Evolutionary conservation across 2,329 filamentous ascomycete species (phyloP), one percentile per base, ranked within the genome.

Genomic region (Hyphodiscus sp.): DNA sequence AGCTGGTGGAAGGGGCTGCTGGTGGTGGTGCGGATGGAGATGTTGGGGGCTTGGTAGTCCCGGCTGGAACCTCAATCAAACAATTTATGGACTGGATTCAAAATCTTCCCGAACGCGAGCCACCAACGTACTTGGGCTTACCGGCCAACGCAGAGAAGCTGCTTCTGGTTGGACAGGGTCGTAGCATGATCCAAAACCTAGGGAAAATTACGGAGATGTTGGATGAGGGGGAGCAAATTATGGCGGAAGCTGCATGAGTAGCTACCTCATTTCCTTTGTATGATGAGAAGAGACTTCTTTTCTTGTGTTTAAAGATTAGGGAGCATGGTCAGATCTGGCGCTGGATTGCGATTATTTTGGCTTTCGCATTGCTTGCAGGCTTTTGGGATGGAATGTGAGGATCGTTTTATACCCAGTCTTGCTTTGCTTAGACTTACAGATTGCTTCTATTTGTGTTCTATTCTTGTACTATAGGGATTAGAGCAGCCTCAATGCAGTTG

Each of bases 71-170:
- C 1, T 84, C 82, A 47, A 82, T 96, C 68, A 82, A 85, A 58
- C 90, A 95, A 65, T 97, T 97, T 69, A 85, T 87, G 71, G 78
- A 80, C 41, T 99, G 95, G 95, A 89, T 99, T 57, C 89, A 95
- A 64, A 83, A 82, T 56, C 76, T 99, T 57, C 94, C 94, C 0
- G 94, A 99, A 77, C 84, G 94, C 64, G 94, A 99, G 71, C 95
- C 95, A 26, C 94, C 94, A 4, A 96, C 91, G 0, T 99, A 96
- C 68, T 78, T 99, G 16, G 95, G 94, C 20, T 73, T 99, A 61
- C 94, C 94, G 38, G 89, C 90, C 26, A 96, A 99, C 69, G 94
- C 94, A 19, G 94, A 99, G 82, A 99, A 97, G 73, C 69, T 99
- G 68, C 72, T 99, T 63, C 78, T 99, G 30, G 89, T 96, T 15